These are phyloP conservation scores for Vigna unguiculata DNA, from an alignment of 306 rosid species.

Conservation along the genomic window DNA sequence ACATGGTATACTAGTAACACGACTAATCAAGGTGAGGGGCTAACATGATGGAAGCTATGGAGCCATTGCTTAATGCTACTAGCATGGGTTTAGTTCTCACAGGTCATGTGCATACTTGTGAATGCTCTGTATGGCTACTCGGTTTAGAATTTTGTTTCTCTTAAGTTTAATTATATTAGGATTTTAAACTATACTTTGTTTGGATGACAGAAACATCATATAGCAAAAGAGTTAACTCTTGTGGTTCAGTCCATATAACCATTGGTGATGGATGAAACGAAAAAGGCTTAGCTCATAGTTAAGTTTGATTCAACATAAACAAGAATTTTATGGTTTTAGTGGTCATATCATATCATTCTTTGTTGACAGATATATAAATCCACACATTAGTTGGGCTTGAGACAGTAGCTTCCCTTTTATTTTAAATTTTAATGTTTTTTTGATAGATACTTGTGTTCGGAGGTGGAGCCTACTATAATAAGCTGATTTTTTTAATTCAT, in stretches of 20 bases:
- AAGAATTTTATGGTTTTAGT: not conserved
- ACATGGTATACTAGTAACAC: conserved; percentile 94
- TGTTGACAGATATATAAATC: conserved; percentile 62
- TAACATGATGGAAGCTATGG: conserved; percentile 81
- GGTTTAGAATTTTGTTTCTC: not conserved
- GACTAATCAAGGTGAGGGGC: conserved; percentile 89
- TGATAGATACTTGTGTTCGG: too few species aligned
- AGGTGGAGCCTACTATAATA: too few species aligned
- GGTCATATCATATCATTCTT: conserved; percentile 20
- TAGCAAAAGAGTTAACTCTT: conserved; percentile 64
- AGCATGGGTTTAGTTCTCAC: conserved; percentile 72
- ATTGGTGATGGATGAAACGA: conserved; percentile 96
- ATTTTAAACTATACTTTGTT: conserved; percentile 14
- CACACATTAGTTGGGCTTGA: too few species aligned
- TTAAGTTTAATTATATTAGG: not conserved
- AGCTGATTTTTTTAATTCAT: too few species aligned
- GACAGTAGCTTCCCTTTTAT: too few species aligned
- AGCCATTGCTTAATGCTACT: conserved; percentile 86
- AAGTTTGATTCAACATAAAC: conserved; percentile 41
- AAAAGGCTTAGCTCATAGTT: conserved; percentile 90
- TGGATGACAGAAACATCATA: conserved; percentile 73
- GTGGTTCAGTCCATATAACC: conserved; percentile 93
- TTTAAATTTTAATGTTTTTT: too few species aligned
- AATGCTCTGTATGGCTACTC: conserved; percentile 70
- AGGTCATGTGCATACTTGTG: conserved; percentile 98